Percentiles rank a stretch among this genome's conserved stretches.
phyloP scores from a whole-genome alignment of 2,329 filamentous ascomycete species.

The Penicillium nordicum region DNA sequence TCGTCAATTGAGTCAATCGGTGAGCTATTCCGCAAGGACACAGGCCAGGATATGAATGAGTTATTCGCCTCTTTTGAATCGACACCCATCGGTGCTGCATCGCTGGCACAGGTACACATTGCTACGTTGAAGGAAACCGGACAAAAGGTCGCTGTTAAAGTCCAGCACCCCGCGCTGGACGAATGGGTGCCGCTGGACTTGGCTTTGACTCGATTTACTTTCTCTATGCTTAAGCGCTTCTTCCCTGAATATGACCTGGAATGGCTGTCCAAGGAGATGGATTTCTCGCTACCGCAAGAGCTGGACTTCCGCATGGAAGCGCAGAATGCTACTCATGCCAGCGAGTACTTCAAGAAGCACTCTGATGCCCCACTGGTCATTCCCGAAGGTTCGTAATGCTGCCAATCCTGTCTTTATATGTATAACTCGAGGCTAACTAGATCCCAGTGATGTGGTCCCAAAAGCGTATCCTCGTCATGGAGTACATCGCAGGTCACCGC shows the following conservation, averaged over 20 bases:
- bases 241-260: slow-evolving; percentile 98
- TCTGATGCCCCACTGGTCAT: slow-evolving; percentile 79
- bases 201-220: slow-evolving; percentile 80
- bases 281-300: slow-evolving; percentile 83
- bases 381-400: slow-evolving; percentile 54
- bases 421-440: slow-evolving; percentile 13
- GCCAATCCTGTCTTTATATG: background rate
- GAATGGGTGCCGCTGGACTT: slow-evolving; percentile 90
- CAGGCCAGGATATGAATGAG: slow-evolving; percentile 71
- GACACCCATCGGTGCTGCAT: slow-evolving; percentile 84
- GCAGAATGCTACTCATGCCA: slow-evolving; percentile 73
- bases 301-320: slow-evolving; percentile 86
- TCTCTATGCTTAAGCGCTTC: slow-evolving; percentile 82
- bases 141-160: slow-evolving; percentile 89
- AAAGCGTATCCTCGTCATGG: slow-evolving; percentile 90
- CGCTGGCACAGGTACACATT: slow-evolving; percentile 88
- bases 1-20: slow-evolving; percentile 84
- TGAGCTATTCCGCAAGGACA: slow-evolving; percentile 81
- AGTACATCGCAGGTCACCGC: slow-evolving; percentile 79
- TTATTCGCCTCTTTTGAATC: slow-evolving; percentile 82
- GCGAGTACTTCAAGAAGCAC: slow-evolving; percentile 73
- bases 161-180: slow-evolving; percentile 85
- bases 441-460: slow-evolving; percentile 74
- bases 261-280: slow-evolving; percentile 93
- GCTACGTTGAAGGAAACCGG: slow-evolving; percentile 78